These are phyloP conservation scores for Peronosclerospora sorghi DNA, from an alignment of 352 stramenopile genomes.

Conservation along the genomic window DNA sequence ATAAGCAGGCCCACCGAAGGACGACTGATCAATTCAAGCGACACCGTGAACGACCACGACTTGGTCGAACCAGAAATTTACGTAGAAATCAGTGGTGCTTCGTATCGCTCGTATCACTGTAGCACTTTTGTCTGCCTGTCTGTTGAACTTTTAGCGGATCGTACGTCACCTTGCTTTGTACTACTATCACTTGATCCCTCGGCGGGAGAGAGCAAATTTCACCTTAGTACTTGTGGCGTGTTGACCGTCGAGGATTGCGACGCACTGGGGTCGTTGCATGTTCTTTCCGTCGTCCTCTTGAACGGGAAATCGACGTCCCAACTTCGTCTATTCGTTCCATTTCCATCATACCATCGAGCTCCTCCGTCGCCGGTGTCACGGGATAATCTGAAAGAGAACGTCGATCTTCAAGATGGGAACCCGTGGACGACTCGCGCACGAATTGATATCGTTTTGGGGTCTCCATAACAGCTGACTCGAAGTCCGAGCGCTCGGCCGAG, in stretches of 20 bases:
- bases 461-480: slow-evolving; percentile 22
- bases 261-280: slow-evolving; percentile 45
- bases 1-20: slow-evolving; percentile 66
- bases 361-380: too few relatives aligned
- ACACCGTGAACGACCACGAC: slow-evolving; percentile 5
- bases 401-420: slow-evolving; percentile 47
- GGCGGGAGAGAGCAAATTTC: slow-evolving; percentile 1
- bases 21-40: slow-evolving; percentile 43
- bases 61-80: neutral
- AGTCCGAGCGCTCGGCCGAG: slow-evolving; percentile 22
- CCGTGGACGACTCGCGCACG: slow-evolving; percentile 49
- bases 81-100: neutral
- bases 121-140: too few relatives aligned
- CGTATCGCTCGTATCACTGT: neutral
- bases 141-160: too few relatives aligned
- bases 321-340: slow-evolving; percentile 73
- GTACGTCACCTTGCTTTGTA: neutral
- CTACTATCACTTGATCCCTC: slow-evolving; percentile 10
- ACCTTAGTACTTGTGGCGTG: slow-evolving; percentile 56
- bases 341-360: slow-evolving; percentile 58
- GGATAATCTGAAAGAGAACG: too few relatives aligned
- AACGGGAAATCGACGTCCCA: slow-evolving; percentile 51
- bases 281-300: slow-evolving; percentile 42
- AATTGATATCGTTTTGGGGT: slow-evolving; percentile 75
- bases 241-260: slow-evolving; percentile 60